phyloP scores from a whole-genome alignment of 2,329 filamentous ascomycete species.

The Epichloe scottii region DNA sequence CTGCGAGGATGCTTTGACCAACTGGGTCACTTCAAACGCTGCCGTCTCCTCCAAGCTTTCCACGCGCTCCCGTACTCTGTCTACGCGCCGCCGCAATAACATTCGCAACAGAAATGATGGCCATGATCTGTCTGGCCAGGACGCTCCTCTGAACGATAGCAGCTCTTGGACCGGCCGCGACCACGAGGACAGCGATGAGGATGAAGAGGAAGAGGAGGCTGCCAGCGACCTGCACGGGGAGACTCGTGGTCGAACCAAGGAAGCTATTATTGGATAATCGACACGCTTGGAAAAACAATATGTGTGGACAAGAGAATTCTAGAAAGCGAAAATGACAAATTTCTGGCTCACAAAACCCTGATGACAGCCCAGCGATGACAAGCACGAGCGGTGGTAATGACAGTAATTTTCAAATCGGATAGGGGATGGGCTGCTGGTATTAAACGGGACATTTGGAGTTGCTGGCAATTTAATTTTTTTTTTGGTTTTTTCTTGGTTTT shows the following conservation, averaged over 20 bases:
- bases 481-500: too few species aligned
- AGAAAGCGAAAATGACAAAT: background rate
- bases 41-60: slow-evolving; percentile 80
- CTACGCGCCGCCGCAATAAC: slow-evolving; percentile 67
- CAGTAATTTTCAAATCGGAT: slow-evolving; percentile 2
- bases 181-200: slow-evolving; percentile 51
- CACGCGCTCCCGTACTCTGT: slow-evolving; percentile 74
- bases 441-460: slow-evolving; percentile 16
- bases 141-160: slow-evolving; percentile 62
- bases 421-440: slow-evolving; percentile 8
- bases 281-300: background rate
- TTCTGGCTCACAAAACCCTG: background rate
- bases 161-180: slow-evolving; percentile 77
- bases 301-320: background rate
- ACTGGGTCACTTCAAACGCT: slow-evolving; percentile 89
- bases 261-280: slow-evolving; percentile 33
- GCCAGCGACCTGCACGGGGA: slow-evolving; percentile 43
- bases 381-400: slow-evolving; percentile 4
- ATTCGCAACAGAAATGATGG: slow-evolving; percentile 55
- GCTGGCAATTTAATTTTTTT: slow-evolving; percentile 1
- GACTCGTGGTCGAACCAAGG: slow-evolving; percentile 41
- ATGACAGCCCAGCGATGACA: background rate
- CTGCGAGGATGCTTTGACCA: slow-evolving; percentile 92
- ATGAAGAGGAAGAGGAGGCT: slow-evolving; percentile 44
- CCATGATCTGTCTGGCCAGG: slow-evolving; percentile 72